These are phyloP conservation scores for Hypsizygus ulmarius DNA, from an alignment of 1,284 basidiomycete genomes.

Conservation along the genomic window DNA sequence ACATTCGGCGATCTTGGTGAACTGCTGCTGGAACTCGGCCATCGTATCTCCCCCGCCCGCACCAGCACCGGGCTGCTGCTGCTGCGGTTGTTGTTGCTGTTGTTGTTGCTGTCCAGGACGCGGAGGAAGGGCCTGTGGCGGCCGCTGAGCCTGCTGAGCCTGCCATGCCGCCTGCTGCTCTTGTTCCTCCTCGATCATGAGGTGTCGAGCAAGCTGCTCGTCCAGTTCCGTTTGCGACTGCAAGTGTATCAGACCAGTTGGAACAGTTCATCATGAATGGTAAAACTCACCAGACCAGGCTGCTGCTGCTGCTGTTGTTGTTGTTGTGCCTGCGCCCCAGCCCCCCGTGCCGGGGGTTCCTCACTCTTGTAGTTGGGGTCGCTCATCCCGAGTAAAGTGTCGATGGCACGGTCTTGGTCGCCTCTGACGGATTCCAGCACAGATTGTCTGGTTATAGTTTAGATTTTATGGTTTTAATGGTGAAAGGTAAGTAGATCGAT, in stretches of 20 bases:
- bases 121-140: slow-evolving; percentile 3
- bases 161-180: slow-evolving; percentile 33
- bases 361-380: slow-evolving; percentile 66
- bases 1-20: slow-evolving; percentile 76
- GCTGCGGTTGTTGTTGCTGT: slow-evolving; percentile 16
- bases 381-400: slow-evolving; percentile 74
- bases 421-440: slow-evolving; percentile 66
- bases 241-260: too few species aligned
- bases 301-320: slow-evolving; percentile 8
- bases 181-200: slow-evolving; percentile 67
- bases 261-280: too few species aligned
- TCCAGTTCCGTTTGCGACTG: slow-evolving; percentile 67
- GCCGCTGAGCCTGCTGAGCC: slow-evolving; percentile 24
- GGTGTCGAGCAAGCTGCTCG: slow-evolving; percentile 68
- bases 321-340: too few species aligned
- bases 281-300: slow-evolving; percentile 6
- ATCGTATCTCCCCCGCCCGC: slow-evolving; percentile 44
- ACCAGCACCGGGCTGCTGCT: slow-evolving; percentile 14
- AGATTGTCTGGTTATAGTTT: slow-evolving; percentile 57
- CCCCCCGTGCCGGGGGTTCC: background rate
- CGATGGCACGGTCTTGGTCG: slow-evolving; percentile 69
- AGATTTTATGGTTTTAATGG: background rate
- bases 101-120: background rate
- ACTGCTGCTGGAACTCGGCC: slow-evolving; percentile 67
- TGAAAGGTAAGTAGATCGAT: slow-evolving; percentile 8